Conservation (phyloP, 2,329 filamentous ascomycete species). For the Spiromastix sp. region DNA sequence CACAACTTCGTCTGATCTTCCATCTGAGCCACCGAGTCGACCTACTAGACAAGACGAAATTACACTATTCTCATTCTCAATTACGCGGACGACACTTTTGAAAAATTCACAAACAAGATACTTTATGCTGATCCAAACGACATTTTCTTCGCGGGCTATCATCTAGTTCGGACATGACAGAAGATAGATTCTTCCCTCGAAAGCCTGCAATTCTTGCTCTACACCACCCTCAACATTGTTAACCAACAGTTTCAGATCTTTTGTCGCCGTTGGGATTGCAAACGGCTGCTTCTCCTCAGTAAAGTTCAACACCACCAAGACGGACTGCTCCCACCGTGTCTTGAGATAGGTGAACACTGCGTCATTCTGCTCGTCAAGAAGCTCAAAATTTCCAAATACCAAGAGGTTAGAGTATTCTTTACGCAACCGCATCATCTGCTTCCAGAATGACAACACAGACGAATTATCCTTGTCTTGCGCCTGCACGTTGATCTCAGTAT, state of each 20-base stretch:
- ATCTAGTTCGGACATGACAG: no score
- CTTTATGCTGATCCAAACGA: no score
- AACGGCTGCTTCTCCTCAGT: constrained; percentile 27
- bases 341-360: constrained; percentile 38
- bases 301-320: constrained; percentile 40
- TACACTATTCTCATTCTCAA: no score
- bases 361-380: constrained; percentile 38
- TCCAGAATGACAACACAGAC: constrained; percentile 50
- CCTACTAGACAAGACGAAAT: no score
- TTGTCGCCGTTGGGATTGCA: constrained; percentile 15
- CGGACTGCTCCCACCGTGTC: constrained; percentile 16
- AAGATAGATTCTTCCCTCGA: constrained; percentile 24
- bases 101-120: no score
- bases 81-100: no score
- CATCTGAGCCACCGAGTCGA: no score
- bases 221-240: constrained; percentile 13
- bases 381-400: constrained; percentile 49
- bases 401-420: constrained; percentile 51
- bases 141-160: no score
- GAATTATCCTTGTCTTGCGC: constrained; percentile 15
- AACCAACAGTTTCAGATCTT: constrained; percentile 15
- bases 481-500: constrained; percentile 47
- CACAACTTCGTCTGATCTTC: no score
- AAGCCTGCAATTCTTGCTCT: constrained; percentile 16
- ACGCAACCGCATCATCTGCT: constrained; percentile 42